Conservation (phyloP, 2,329 filamentous ascomycete genomes). For the Fusarium coicis region DNA sequence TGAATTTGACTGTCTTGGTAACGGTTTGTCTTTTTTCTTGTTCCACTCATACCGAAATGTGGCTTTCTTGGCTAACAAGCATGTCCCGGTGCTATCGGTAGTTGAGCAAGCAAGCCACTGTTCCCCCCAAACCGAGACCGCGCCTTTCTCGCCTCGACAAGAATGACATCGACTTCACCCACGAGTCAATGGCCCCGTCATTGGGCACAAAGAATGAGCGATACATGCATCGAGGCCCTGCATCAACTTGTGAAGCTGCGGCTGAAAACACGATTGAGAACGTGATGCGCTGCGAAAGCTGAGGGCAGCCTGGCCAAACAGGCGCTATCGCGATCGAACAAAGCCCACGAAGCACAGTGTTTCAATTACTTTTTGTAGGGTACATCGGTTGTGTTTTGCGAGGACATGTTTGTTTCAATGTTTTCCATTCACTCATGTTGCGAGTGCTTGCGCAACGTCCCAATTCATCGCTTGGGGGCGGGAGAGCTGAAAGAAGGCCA, state of each 20-base stretch:
- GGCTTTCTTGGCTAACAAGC: slow-evolving; percentile 2
- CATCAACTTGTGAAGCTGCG: rapidly evolving
- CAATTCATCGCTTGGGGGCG: neutral
- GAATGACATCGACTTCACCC: neutral
- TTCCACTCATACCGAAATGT: neutral
- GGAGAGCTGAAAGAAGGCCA: neutral
- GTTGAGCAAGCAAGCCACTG: slow-evolving; percentile 4
- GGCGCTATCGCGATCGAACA: neutral
- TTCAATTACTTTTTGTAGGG: too few relatives aligned
- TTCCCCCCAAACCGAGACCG: neutral
- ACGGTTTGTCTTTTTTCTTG: neutral
- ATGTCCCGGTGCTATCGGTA: slow-evolving; percentile 14
- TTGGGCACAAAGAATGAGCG: neutral
- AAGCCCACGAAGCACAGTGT: rapidly evolving
- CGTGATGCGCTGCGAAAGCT: neutral
- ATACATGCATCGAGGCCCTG: neutral
- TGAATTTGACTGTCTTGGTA: neutral
- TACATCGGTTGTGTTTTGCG: neutral
- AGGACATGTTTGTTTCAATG: neutral
- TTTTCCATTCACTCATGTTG: neutral
- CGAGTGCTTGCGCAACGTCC: neutral
- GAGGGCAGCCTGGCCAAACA: neutral
- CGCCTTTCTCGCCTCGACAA: neutral
- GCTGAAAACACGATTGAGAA: neutral
- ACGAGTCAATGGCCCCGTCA: neutral